Evolutionary conservation across 441 rosid species (phyloP), one percentile per base, ranked within the genome.

Genomic region (Flueggea neowawraea): DNA sequence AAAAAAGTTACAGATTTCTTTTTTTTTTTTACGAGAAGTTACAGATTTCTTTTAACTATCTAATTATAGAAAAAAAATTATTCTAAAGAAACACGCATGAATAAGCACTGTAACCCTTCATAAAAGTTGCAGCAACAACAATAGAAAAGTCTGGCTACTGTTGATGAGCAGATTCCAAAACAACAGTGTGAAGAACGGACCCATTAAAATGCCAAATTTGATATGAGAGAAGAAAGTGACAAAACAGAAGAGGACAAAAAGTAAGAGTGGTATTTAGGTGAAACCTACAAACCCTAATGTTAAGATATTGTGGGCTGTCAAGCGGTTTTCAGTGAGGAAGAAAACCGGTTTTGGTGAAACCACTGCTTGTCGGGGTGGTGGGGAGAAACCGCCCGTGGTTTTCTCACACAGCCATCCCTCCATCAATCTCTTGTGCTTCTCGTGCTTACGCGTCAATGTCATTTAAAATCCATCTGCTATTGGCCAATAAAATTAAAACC

Each of bases 381-480:
- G 83, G 80, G 75, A 62, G 81, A 78, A 76, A 60, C 81, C 6
- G 86, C 81, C 86, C 83, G 68, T 64, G 55, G 86, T 73, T 82
- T 82, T 82, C 82, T 71, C 67, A 22, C 15, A 22, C 73, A 73
- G 57, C 73, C 71, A 31, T 55, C 60, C 54, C 5, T 41, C 45
- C 31, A 16, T 45, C 43, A 63, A 57, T 63, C 41, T 41, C 55
- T 62, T 66, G 50, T 63, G 66, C 22, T 12, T 71, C 75, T 67
- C 75, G 66, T 60, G 61, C 71, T 54, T 66, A 28, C 14, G 60
- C 16, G 72, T 73, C 78, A 22, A 57, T 71, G 67, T 67, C 82
- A 75, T 61, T n/a, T 43, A 15, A 49, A 11, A 51, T 5, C 2
- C 15, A 13, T 16, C 54, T 22, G 28, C 28, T 22, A 22, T 22